Evolutionary conservation across 1,284 basidiomycete genomes (phyloP), one percentile per base, ranked within the genome.

Genomic region (Stygiomarasmius scandens): DNA sequence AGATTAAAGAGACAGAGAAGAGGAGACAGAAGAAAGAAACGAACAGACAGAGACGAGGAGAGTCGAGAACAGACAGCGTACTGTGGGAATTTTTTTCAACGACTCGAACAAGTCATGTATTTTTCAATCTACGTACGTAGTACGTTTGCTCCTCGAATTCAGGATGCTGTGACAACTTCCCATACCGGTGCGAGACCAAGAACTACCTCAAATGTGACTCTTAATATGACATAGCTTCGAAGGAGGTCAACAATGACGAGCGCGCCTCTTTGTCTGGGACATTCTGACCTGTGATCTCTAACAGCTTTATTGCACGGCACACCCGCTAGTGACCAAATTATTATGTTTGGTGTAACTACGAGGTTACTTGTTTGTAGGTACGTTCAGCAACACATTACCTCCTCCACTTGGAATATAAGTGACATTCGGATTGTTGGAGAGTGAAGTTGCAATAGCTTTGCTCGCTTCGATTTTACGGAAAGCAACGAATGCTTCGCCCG

Each of bases 401-500:
- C 83, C 84, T 6, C 89, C 80, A 64, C 89, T 89, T 53, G 94
- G 94, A 59, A 96, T 87, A 71, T 95, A 96, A 41, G 90, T 87
- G 66, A 96, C 92, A 71, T 95, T 95, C 66, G 85, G 85, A 69
- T 91, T 94, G 65, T 72, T 77, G 27, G 90, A 73, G 65, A 96
- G 79, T 56, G 92, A 92, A 75, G 89, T 82, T 59, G 86, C 95
- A 67, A 99, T 98, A 58, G 96, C 96, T 79, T 98, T 95, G 80
- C 92, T 92, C 44, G 97, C 94, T 78, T 99, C 97, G 68, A 99
- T 99, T 76, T 96, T 94, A 67, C 96, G 84, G 73, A 99, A 88
- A 60, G 95, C 90, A 56, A 99, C 86, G 74, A 99, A 94, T 38
- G 94, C 96, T 69, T 98, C 95, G 19, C 96, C 97, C 2, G 95